Percentiles rank a stretch among this genome's conserved stretches.
These are phyloP conservation scores for Gossypium mustelinum DNA, from an alignment of 345 rosid species.

Conservation along the genomic window DNA sequence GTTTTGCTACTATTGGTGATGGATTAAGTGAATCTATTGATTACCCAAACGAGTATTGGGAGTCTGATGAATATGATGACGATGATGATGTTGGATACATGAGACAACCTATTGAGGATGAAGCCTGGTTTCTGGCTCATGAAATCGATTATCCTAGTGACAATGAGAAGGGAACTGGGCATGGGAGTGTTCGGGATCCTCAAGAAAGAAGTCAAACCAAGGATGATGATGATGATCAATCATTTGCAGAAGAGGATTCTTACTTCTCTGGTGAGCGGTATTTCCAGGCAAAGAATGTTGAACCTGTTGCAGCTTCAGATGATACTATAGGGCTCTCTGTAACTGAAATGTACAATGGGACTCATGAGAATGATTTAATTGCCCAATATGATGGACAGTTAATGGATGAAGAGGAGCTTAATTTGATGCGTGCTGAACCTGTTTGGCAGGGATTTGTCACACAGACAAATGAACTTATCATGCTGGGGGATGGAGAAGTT, in stretches of 20 bases:
- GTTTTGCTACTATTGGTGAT: slow-evolving; percentile 96
- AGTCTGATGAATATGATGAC: slow-evolving; percentile 96
- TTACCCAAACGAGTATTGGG: slow-evolving; percentile 94
- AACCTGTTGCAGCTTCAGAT: slow-evolving; percentile 63
- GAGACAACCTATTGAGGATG: slow-evolving; percentile 98
- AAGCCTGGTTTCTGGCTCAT: slow-evolving; percentile 97
- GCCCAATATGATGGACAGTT: slow-evolving; percentile 76
- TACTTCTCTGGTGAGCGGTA: slow-evolving; percentile 87
- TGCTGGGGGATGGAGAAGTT: slow-evolving; percentile 54
- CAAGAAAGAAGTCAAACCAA: slow-evolving; percentile 72
- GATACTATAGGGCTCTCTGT: slow-evolving; percentile 67
- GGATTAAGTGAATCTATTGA: slow-evolving; percentile 92
- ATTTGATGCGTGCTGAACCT: slow-evolving; percentile 76
- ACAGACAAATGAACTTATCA: slow-evolving; percentile 64
- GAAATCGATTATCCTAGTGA: slow-evolving; percentile 99
- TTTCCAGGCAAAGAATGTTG: slow-evolving; percentile 56
- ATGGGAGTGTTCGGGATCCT: slow-evolving; percentile 76
- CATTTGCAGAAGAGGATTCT: slow-evolving; percentile 92
- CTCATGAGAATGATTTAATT: slow-evolving; percentile 56
- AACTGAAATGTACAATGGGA: slow-evolving; percentile 58
- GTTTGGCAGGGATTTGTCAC: slow-evolving; percentile 97
- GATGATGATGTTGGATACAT: slow-evolving; percentile 97
- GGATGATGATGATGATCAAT: slow-evolving; percentile 87
- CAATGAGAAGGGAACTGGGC: slow-evolving; percentile 86
- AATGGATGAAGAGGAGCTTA: slow-evolving; percentile 81